Evolutionary conservation across 2,329 filamentous ascomycete species (phyloP).

Genomic region (Penicillium sp.): DNA sequence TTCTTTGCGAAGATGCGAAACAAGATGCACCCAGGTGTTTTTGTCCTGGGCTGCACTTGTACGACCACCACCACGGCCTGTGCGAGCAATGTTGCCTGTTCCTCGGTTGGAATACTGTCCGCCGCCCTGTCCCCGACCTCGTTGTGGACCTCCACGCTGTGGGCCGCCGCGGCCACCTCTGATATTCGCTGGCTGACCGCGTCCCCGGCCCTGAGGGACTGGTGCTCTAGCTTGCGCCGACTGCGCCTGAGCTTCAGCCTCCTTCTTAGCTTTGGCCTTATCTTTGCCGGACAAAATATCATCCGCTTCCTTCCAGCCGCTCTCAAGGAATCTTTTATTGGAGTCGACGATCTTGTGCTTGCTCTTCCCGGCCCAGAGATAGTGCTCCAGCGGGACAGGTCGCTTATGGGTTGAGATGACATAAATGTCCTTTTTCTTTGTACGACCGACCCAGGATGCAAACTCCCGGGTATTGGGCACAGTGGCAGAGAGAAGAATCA

Average conservation of each 20-base stretch:
- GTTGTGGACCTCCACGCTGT: constrained; percentile 40
- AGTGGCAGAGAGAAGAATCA: constrained; percentile 92
- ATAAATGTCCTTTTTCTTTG: constrained; percentile 98
- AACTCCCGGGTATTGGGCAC: constrained; percentile 98
- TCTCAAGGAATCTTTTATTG: constrained; percentile 87
- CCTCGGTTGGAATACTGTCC: constrained; percentile 59
- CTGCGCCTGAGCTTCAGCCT: constrained; percentile 49
- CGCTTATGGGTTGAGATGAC: constrained; percentile 97
- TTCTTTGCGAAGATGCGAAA: constrained; percentile 85
- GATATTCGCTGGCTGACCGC: constrained; percentile 47
- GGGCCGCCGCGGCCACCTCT: constrained; percentile 48
- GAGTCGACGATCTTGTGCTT: constrained; percentile 94
- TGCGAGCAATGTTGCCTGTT: constrained; percentile 83
- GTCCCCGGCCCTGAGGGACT: constrained; percentile 54
- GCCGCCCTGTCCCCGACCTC: constrained; percentile 53
- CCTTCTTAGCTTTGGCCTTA: constrained; percentile 63
- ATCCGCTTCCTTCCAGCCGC: constrained; percentile 93
- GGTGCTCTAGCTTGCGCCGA: constrained; percentile 52
- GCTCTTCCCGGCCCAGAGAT: constrained; percentile 88
- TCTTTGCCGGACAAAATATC: constrained; percentile 77
- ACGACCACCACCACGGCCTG: constrained; percentile 79
- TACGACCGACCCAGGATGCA: constrained; percentile 95
- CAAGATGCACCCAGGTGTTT: constrained; percentile 93
- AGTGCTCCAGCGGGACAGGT: constrained; percentile 92
- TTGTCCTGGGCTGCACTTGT: constrained; percentile 91